Evolutionary conservation across 1,139 yeast genomes (phyloP).

Genomic region (Torulaspora pretoriensis): DNA sequence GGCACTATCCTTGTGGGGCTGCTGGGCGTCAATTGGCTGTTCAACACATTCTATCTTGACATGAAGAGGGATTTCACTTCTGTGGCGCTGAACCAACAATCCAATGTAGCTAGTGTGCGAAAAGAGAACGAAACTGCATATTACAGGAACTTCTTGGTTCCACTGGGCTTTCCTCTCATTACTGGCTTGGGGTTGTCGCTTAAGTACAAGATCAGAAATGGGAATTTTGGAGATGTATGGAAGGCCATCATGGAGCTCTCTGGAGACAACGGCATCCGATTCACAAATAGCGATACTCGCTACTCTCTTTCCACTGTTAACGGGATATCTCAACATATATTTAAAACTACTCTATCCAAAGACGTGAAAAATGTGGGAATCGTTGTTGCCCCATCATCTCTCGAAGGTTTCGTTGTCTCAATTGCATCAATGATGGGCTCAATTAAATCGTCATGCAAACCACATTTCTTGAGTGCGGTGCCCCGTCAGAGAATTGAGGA

Average conservation of each 20-base stretch:
- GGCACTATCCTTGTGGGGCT: conserved; percentile 6
- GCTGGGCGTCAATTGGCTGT: conserved; percentile 20
- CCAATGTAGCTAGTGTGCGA: conserved; percentile 54
- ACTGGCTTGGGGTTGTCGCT: conserved; percentile 63
- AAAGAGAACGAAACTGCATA: conserved; percentile 57
- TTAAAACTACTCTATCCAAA: conserved; percentile 11
- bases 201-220: conserved; percentile 62
- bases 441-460: conserved; percentile 21
- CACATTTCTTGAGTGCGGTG: conserved; percentile 33
- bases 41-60: conserved; percentile 27
- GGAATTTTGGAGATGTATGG: conserved; percentile 69
- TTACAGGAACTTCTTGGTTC: conserved; percentile 60
- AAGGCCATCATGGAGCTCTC: conserved; percentile 37
- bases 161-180: conserved; percentile 55
- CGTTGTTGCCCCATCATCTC: conserved; percentile 27
- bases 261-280: conserved; percentile 17
- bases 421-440: conserved; percentile 36
- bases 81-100: conserved; percentile 56
- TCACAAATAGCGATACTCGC: conserved; percentile 11
- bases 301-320: conserved; percentile 25
- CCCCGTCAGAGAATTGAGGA: conserved; percentile 33
- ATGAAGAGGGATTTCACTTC: conserved; percentile 51
- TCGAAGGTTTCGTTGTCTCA: conserved; percentile 33
- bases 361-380: conserved; percentile 31
- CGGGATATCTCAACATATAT: conserved; percentile 26